Percentiles rank a stretch among this genome's conserved stretches.
These are phyloP conservation scores for Rubia balearica DNA, from an alignment of 305 asterid species.

Conservation along the genomic window DNA sequence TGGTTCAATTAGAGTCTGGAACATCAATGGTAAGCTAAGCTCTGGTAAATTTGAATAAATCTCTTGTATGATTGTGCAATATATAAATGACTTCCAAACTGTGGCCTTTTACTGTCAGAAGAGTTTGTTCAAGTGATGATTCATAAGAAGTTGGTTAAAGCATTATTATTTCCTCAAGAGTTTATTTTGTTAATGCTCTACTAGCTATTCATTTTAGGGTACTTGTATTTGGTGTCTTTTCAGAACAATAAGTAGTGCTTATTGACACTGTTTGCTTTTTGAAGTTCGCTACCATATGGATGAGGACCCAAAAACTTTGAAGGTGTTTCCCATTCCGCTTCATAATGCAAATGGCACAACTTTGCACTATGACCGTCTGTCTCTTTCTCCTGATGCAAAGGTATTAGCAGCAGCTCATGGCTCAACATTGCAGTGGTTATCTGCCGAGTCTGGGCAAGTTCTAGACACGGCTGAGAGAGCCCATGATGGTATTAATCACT, in stretches of 20 bases:
- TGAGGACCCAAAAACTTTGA: slow-evolving; percentile 93
- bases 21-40: slow-evolving; percentile 65
- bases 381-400: slow-evolving; percentile 89
- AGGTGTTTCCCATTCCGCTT: slow-evolving; percentile 89
- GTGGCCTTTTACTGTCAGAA: background rate
- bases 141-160: background rate
- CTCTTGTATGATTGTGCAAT: background rate
- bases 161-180: background rate
- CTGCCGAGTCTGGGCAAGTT: slow-evolving; percentile 74
- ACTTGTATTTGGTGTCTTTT: background rate
- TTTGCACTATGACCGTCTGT: slow-evolving; percentile 74
- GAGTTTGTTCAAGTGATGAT: background rate
- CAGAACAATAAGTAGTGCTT: background rate
- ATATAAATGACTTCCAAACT: background rate
- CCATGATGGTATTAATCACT: slow-evolving; percentile 65
- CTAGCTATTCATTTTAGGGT: slow-evolving; percentile 3
- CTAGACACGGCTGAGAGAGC: slow-evolving; percentile 91
- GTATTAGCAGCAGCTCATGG: slow-evolving; percentile 84
- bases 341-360: slow-evolving; percentile 66
- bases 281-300: slow-evolving; percentile 93
- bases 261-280: slow-evolving; percentile 27
- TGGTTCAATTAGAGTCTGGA: slow-evolving; percentile 88
- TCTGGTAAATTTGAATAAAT: background rate
- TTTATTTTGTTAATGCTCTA: background rate
- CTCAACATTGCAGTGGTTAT: slow-evolving; percentile 84